Percentiles rank a stretch among this genome's conserved stretches.
These are phyloP conservation scores for Oryza rufipogon DNA, from an alignment of 176 grass and related monocot species.

Conservation along the genomic window DNA sequence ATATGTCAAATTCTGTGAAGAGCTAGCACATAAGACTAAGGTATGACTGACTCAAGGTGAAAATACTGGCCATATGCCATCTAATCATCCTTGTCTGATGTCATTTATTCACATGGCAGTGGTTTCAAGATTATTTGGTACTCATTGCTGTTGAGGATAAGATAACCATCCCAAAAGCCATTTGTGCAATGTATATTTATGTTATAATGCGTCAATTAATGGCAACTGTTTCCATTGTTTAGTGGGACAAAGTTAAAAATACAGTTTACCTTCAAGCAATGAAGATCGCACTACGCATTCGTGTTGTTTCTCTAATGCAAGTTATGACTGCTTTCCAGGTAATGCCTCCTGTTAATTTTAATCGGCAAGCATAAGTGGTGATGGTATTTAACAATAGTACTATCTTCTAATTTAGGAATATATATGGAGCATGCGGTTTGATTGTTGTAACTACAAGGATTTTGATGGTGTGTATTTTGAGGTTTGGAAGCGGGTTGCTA, in stretches of 20 bases:
- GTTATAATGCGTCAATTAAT: neutral
- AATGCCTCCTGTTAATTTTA: neutral
- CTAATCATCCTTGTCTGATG: neutral
- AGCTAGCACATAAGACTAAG: conserved; percentile 21
- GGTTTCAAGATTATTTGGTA: conserved; percentile 9
- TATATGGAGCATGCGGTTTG: neutral
- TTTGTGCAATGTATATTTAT: neutral
- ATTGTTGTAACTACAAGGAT: neutral
- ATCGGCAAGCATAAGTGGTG: neutral
- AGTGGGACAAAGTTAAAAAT: neutral
- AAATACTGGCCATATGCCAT: neutral
- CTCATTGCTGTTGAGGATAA: neutral
- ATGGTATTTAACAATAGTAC: neutral
- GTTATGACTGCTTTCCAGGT: neutral
- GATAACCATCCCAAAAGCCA: neutral
- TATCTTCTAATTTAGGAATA: neutral
- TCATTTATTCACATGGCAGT: conserved; percentile 21
- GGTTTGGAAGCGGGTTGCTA: conserved; percentile 27
- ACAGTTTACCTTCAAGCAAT: conserved; percentile 6
- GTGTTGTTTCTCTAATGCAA: neutral
- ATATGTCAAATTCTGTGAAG: conserved; percentile 25
- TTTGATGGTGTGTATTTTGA: conserved; percentile 28
- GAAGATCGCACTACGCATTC: neutral
- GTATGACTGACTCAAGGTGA: conserved; percentile 13
- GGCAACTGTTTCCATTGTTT: neutral